These are phyloP conservation scores for Zopfia rhizophila DNA, from an alignment of 2,329 filamentous ascomycete species.

Conservation along the genomic window DNA sequence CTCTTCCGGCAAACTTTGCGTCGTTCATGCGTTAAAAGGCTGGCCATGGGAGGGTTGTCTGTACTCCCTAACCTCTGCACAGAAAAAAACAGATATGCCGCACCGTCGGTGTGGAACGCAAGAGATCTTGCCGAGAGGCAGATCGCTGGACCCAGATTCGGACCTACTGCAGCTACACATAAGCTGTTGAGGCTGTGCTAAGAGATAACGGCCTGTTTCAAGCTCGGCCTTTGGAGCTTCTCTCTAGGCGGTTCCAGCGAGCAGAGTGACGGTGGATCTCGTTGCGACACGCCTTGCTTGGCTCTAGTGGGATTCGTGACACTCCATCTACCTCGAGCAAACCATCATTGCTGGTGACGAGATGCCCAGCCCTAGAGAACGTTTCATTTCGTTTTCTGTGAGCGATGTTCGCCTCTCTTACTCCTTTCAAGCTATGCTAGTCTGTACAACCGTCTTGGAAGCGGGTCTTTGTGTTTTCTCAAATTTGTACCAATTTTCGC, in stretches of 20 bases:
- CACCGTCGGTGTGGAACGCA: not conserved
- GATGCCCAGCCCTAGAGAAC: conserved; percentile 16
- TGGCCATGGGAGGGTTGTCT: too few relatives aligned
- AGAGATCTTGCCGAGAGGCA: conserved; percentile 18
- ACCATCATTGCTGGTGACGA: conserved; percentile 17
- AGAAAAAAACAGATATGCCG: not conserved
- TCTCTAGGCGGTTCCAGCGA: conserved; percentile 17
- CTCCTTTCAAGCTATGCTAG: conserved; percentile 2
- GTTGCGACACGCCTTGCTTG: conserved; percentile 18
- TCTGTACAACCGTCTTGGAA: conserved; percentile 16
- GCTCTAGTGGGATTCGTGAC: conserved; percentile 12
- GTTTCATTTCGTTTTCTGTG: conserved; percentile 1
- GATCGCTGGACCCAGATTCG: conserved; percentile 17
- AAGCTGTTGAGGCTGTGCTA: conserved; percentile 40
- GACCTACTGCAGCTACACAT: conserved; percentile 14
- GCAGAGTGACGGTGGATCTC: conserved; percentile 7
- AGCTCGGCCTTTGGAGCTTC: too few relatives aligned
- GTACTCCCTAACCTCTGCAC: not conserved
- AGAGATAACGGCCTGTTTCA: too few relatives aligned
- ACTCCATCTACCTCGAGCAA: conserved; percentile 12
- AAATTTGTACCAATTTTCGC: not conserved
- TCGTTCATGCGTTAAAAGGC: too few relatives aligned
- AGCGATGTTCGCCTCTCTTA: conserved; percentile 9
- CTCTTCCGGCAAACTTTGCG: too few relatives aligned
- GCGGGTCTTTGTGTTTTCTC: conserved; percentile 4